Base-by-base conservation (phyloP, 768 basidiomycete species). In the Mycena galericulata region DNA sequence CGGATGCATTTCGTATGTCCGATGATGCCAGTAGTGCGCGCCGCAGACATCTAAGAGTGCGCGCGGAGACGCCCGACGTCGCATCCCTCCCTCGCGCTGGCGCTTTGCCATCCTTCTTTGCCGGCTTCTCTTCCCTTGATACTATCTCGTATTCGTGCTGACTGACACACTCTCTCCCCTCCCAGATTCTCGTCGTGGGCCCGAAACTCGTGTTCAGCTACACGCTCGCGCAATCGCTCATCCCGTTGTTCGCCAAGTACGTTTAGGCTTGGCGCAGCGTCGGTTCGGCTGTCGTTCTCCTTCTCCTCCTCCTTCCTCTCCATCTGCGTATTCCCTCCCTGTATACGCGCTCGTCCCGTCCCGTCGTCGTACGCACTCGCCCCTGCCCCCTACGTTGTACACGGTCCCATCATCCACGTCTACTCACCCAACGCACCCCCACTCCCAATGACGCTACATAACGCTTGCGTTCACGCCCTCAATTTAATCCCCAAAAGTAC, bases 141-240 rank as follows among this genome's bases (percentile, higher is more conserved):
- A n/a, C n/a, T n/a, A n/a, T n/a, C n/a, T n/a, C n/a, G 30, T 10
- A 3, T 22, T 15, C 14, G n/a, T 1, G 29, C 11, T 20, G 14
- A 76, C 80, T 17, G 78, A 32, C 22, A 2, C n/a, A 56, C 57
- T 55, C 27, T 58, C 34, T 6, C 45, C 29, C 9, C 55, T n/a
- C 50, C 17, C 73, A 97, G 95, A 93, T 97, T 73, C 86, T 98
- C 50, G 96, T 98, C 68, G 96, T 99, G 40, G 97, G 96, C 57
- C 97, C 97, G 43, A 98, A 99, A 83, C 90, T 99, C 38, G 95
- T 99, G 74, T 99, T 99, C 88, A 96, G 94, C 74, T 98, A 97
- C 84, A 99, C 97, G 54, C 88, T 98, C 4, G 97, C 97, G 14
- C 97, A 99, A 81, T 93, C 92, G 20, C 85, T 99, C 79, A 98